Conservation (phyloP, 2,329 filamentous ascomycete genomes). For the Shiraia sp. region DNA sequence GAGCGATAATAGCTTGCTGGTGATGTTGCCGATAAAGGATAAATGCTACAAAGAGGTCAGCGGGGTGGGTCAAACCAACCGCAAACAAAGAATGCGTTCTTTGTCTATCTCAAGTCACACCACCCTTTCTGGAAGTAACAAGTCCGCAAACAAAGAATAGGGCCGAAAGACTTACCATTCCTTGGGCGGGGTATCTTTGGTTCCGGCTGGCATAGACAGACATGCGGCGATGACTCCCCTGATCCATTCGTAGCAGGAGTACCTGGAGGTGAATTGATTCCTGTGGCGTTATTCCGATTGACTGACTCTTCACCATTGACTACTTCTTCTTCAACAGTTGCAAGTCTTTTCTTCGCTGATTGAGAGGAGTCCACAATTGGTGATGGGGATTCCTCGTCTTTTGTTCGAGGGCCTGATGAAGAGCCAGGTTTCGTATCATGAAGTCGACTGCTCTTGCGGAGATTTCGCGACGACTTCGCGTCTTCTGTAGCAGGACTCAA, state of each 20-base stretch:
- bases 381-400: slow-evolving; percentile 22
- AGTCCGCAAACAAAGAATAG: slow-evolving; percentile 24
- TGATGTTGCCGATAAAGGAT: slow-evolving; percentile 96
- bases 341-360: slow-evolving; percentile 29
- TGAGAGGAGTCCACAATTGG: slow-evolving; percentile 21
- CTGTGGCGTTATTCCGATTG: slow-evolving; percentile 19
- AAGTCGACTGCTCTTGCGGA: slow-evolving; percentile 36
- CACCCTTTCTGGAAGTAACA: slow-evolving; percentile 8
- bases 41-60: slow-evolving; percentile 69
- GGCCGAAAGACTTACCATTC: slow-evolving; percentile 61
- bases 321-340: slow-evolving; percentile 23
- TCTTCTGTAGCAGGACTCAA: slow-evolving; percentile 23
- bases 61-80: slow-evolving; percentile 17
- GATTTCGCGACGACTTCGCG: slow-evolving; percentile 19
- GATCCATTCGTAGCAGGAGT: slow-evolving; percentile 31
- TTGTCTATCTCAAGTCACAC: slow-evolving; percentile 25
- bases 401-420: slow-evolving; percentile 18
- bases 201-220: slow-evolving; percentile 72
- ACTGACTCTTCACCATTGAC: slow-evolving; percentile 14
- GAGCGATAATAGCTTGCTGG: slow-evolving; percentile 77
- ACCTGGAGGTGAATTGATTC: slow-evolving; percentile 26
- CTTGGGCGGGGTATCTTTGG: slow-evolving; percentile 72
- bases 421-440: slow-evolving; percentile 29
- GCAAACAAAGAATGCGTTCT: slow-evolving; percentile 37
- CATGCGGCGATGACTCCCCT: slow-evolving; percentile 49